Conservation (phyloP, 129 eudicot genomes). For the Escallonia herrerae region DNA sequence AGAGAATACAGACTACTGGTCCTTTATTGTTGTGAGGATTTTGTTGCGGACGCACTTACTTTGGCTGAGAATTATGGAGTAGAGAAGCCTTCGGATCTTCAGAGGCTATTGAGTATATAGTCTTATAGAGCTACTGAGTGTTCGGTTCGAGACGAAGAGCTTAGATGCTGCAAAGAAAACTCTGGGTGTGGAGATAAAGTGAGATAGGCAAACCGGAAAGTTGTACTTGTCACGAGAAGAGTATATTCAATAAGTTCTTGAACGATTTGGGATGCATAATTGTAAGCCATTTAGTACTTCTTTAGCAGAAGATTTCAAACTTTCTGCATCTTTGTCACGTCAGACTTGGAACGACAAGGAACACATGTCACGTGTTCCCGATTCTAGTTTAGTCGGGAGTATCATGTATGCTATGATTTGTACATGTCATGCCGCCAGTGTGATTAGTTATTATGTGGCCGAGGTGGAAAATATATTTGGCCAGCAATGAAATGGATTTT, state of each 20-base stretch:
- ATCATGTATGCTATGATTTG: neutral
- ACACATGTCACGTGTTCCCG: conserved; percentile 1
- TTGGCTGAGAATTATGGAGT: no score
- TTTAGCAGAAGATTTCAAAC: conserved; percentile 5
- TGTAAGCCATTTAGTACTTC: conserved; percentile 7
- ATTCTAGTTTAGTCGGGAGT: neutral
- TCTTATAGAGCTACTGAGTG: no score
- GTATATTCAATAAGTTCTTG: neutral
- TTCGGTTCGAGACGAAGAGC: neutral
- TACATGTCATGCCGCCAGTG: neutral
- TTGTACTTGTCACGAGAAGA: conserved; percentile 3
- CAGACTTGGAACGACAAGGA: conserved; percentile 7
- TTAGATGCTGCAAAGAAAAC: conserved; percentile 10
- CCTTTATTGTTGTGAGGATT: no score
- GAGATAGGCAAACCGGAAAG: neutral
- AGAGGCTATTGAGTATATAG: no score
- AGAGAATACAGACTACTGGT: no score
- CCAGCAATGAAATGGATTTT: no score
- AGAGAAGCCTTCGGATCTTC: no score
- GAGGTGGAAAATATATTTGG: no score
- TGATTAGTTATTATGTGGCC: no score
- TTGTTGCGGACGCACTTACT: no score
- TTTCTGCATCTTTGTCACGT: neutral
- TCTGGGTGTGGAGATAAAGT: conserved; percentile 2
- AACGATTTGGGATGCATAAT: neutral